Evolutionary conservation across 1,284 basidiomycete genomes (phyloP).

Genomic region (Schizopora paradoxa): DNA sequence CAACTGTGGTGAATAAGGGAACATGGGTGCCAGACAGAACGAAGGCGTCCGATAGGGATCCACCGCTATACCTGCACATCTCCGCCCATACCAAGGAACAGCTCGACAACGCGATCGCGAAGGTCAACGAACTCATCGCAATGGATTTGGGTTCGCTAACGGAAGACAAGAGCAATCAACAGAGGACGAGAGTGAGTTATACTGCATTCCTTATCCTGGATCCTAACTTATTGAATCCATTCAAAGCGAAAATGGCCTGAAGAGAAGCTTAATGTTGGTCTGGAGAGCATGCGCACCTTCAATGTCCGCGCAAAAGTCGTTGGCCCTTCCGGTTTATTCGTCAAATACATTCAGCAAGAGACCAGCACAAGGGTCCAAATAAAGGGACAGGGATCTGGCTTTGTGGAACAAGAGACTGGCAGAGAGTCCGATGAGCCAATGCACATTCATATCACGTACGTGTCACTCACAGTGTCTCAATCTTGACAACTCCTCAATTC

Average conservation of each 20-base stretch:
- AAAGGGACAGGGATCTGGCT: slow-evolving; percentile 93
- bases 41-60: slow-evolving; percentile 88
- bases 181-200: slow-evolving; percentile 48
- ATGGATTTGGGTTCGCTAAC: slow-evolving; percentile 86
- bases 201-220: not conserved
- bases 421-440: slow-evolving; percentile 88
- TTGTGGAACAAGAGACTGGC: slow-evolving; percentile 92
- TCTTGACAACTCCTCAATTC: slow-evolving; percentile 11
- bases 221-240: slow-evolving; percentile 3
- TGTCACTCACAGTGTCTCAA: slow-evolving; percentile 17
- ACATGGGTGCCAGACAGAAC: slow-evolving; percentile 90
- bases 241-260: slow-evolving; percentile 89
- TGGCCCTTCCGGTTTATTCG: slow-evolving; percentile 92
- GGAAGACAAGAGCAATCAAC: slow-evolving; percentile 72
- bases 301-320: slow-evolving; percentile 97
- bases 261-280: slow-evolving; percentile 82
- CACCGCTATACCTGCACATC: slow-evolving; percentile 92
- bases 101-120: slow-evolving; percentile 77
- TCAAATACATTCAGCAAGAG: slow-evolving; percentile 97
- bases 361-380: slow-evolving; percentile 98
- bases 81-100: slow-evolving; percentile 77
- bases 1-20: slow-evolving; percentile 87
- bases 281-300: slow-evolving; percentile 93
- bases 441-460: slow-evolving; percentile 91
- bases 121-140: slow-evolving; percentile 80